Evolutionary conservation across 257 asterid species (phyloP).

Genomic region (Fraxinus cuspidata): DNA sequence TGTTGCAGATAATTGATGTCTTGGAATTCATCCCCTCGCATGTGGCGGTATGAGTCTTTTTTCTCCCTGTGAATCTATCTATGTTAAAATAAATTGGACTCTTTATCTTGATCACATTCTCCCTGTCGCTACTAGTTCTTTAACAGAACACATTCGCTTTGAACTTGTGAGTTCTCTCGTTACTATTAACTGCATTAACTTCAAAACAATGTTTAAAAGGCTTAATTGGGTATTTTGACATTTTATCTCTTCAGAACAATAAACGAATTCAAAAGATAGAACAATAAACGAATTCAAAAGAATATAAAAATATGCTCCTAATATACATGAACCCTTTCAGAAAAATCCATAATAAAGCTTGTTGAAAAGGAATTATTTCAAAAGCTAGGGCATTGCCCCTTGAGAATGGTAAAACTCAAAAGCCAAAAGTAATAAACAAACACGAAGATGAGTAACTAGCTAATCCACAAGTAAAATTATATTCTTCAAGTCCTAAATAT

Average conservation of each 20-base stretch:
- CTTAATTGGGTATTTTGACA: too few species aligned
- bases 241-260: too few species aligned
- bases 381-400: too few species aligned
- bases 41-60: slow-evolving; percentile 68
- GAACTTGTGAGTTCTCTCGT: background rate
- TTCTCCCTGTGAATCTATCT: slow-evolving; percentile 9
- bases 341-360: too few species aligned
- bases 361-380: too few species aligned
- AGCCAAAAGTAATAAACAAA: background rate
- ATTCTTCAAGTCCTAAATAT: background rate
- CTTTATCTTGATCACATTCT: background rate
- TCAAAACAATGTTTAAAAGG: background rate
- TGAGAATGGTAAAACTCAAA: background rate
- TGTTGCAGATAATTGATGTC: slow-evolving; percentile 90
- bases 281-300: too few species aligned
- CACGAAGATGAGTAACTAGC: slow-evolving; percentile 5
- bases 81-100: slow-evolving; percentile 14
- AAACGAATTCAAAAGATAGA: too few species aligned
- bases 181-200: slow-evolving; percentile 15
- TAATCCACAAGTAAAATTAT: background rate
- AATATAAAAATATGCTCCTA: too few species aligned
- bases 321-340: too few species aligned
- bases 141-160: background rate
- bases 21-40: slow-evolving; percentile 91
- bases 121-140: background rate